Base-by-base conservation (phyloP, 1,139 yeast genomes). In the Pichia sp. region DNA sequence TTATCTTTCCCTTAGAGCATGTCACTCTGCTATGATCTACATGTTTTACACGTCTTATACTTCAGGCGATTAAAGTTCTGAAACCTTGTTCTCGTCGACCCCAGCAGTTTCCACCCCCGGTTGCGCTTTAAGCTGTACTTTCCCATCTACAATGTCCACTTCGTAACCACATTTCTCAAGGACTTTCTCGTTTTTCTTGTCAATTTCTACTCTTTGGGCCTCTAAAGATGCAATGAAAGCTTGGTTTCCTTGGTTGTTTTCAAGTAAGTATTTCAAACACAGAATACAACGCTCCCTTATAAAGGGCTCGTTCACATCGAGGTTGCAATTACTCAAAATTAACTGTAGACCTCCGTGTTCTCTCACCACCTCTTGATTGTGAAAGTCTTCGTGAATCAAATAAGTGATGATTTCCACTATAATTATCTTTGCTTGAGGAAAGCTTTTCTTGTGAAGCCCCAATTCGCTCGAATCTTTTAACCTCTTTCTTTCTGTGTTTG, bases 241-340 rank as follows among this genome's bases (percentile, higher is more conserved):
- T 69, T 93, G 97, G 66, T 92, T 93, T 50, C 72, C 77, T 2
- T 64, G 63, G 64, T 93, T 93, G 19, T 78, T 75, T 34, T 81
- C 79, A 26, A 93, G 70, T 36, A 90, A 69, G 57, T 84, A 85
- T 61, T 85, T 81, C 47, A 93, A 69, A 63, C 97, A 89, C 11
- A 92, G 71, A 38, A 93, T 87, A 1, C 96, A 80, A 57, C 95
- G 75, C 66, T 93, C 99, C 59, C 89, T 87, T 57, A 93, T 85
- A 65, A 78, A 90, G 0, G 98, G 98, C 64, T 93, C 95, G 64
- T 87, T 83, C 51, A 84, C 85, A 68, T 93, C 99, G 49, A 93
- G 84, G 44, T 86, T 80, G 71, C 97, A 90, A 62, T 85, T 87
- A 1, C 95, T 87, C 30, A 93, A 72, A 0, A 92, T 76, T 23